Evolutionary conservation across 73 alveolate species (phyloP), one percentile per base, ranked within the genome.

Genomic region (Uronychia binucleata): DNA sequence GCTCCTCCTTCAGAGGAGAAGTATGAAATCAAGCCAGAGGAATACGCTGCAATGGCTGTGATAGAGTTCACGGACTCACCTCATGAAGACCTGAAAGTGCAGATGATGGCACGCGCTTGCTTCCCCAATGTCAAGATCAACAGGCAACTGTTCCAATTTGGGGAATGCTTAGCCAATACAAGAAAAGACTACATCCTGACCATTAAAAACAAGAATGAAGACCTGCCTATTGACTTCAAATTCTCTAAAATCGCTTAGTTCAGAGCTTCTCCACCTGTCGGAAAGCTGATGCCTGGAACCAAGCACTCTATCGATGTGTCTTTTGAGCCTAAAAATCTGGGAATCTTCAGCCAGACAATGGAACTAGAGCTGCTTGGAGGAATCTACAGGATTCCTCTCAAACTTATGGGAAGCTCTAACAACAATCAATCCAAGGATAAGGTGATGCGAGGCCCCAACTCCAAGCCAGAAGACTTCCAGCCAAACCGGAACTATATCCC

Each of bases 251-350:
- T 97, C 5, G 99, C 99, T 19, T 95, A 96, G 80, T 98, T 98
- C 90, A 88, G 94, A 28, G 98, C 96, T 27, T 95, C 93, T 31
- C 99, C 99, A 32, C 83, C 92, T 28, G 89, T 80, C 80, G 99
- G 99, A 26, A 94, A 90, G 11, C 87, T 98, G 58, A 79, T 93
- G 57, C 99, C 99, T 33, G 97, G 94, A 0, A 95, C 97, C 30
- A 96, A 95, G 90, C 90, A 95, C 75, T 85, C 98, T 27, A 91
- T 98, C 58, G 95, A 95, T 80, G 95, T 98, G 14, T 93, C 97
- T 83, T 98, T 98, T 78, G 97, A 93, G 86, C 99, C 99, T 13
- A 97, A 97, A 91, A 96, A 95, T 82, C 88, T 97, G 34, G 99
- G 99, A 1, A 92, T 94, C 81, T 97, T 97, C 94, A 91, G 93